phyloP scores from a whole-genome alignment of 148 eudicot species.

The Rhododendron kiyosumense region DNA sequence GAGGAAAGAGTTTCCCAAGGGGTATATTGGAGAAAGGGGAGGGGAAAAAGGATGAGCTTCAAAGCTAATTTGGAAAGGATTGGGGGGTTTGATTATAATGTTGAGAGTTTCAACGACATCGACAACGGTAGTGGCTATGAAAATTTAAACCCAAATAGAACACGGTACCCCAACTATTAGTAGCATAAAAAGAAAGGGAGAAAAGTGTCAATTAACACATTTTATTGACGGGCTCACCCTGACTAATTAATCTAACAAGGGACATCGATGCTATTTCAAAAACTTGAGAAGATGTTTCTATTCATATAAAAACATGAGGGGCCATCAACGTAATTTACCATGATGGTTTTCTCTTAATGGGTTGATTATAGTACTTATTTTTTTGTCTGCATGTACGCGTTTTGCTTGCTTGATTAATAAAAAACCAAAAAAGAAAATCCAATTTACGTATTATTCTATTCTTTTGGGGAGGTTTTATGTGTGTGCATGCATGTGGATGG shows the following conservation, averaged over 20 bases:
- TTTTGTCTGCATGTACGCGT: not conserved
- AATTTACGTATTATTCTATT: too few relatives aligned
- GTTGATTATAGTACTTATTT: too few relatives aligned
- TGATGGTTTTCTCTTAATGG: not conserved
- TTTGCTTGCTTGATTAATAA: not conserved
- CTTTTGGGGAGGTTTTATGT: not conserved
- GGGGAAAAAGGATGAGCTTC: not conserved
- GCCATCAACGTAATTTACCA: not conserved
- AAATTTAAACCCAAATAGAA: not conserved
- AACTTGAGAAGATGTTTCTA: not conserved
- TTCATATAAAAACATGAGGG: not conserved
- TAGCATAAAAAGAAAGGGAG: not conserved
- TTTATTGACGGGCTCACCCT: not conserved
- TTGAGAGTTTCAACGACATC: not conserved
- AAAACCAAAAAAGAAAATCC: not conserved
- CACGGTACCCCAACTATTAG: not conserved
- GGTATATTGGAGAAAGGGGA: not conserved
- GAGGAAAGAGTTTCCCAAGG: not conserved
- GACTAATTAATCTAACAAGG: not conserved
- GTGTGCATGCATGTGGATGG: not conserved
- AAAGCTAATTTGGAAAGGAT: not conserved
- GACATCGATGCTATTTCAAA: not conserved
- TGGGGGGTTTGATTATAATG: not conserved
- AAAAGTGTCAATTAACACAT: not conserved
- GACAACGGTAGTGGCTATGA: not conserved